phyloP scores from a whole-genome alignment of 768 basidiomycete genomes.

The Ephemerocybe angulata region DNA sequence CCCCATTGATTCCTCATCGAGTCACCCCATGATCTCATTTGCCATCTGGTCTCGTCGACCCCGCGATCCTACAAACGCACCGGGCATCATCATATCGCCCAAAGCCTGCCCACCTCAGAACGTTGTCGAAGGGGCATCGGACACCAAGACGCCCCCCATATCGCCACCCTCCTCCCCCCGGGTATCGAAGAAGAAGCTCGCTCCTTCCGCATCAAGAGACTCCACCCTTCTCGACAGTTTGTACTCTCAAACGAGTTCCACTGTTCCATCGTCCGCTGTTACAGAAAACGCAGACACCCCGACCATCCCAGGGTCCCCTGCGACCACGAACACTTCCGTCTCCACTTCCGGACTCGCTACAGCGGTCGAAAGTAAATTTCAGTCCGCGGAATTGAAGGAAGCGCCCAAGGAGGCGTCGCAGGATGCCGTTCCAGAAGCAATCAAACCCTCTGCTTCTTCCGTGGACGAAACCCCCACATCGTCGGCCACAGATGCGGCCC shows the following conservation, averaged over 20 bases:
- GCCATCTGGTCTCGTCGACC: slow-evolving; percentile 77
- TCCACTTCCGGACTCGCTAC: slow-evolving; percentile 36
- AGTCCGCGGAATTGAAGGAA: slow-evolving; percentile 1
- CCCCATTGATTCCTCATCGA: slow-evolving; percentile 7
- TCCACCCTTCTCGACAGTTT: slow-evolving; percentile 8
- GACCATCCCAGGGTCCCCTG: slow-evolving; percentile 54
- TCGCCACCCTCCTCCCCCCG: slow-evolving; percentile 29
- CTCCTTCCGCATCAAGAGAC: slow-evolving; percentile 6
- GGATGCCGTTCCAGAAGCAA: slow-evolving; percentile 8
- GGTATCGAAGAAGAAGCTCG: slow-evolving; percentile 1
- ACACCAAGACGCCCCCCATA: slow-evolving; percentile 47
- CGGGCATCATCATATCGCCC: slow-evolving; percentile 69
- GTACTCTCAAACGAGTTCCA: slow-evolving; percentile 26
- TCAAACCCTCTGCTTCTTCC: slow-evolving; percentile 11
- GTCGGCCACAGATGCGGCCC: neutral
- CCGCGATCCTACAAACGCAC: slow-evolving; percentile 56
- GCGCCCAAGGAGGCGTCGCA: slow-evolving; percentile 3
- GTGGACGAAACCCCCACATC: neutral
- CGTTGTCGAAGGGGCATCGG: slow-evolving; percentile 53
- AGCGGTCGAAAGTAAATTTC: slow-evolving; percentile 19
- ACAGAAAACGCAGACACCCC: slow-evolving; percentile 50
- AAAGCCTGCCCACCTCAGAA: slow-evolving; percentile 57
- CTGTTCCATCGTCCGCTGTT: slow-evolving; percentile 43
- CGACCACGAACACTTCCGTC: slow-evolving; percentile 57
- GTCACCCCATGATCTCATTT: slow-evolving; percentile 32